Percentiles rank a stretch among this genome's conserved stretches.
These are phyloP conservation scores for Saraca asoca DNA, from an alignment of 331 rosid species.

Conservation along the genomic window DNA sequence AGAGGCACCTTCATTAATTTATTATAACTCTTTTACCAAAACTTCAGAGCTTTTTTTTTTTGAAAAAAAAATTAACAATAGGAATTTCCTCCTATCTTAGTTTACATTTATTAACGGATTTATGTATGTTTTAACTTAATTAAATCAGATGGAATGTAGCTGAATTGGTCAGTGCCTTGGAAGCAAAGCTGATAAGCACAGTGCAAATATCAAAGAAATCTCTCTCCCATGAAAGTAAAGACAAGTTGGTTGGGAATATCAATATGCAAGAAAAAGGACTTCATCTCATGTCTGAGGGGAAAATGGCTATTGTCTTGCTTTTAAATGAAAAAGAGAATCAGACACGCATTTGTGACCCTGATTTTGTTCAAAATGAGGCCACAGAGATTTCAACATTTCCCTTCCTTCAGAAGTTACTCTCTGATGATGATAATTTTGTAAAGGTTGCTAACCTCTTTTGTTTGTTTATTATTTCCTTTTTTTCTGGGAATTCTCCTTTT, in stretches of 20 bases:
- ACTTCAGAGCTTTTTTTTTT: constrained; percentile 9
- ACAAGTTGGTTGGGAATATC: constrained; percentile 44
- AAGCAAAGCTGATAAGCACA: constrained; percentile 44
- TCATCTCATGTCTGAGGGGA: constrained; percentile 64
- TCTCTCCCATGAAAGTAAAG: constrained; percentile 48
- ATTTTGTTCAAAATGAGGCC: constrained; percentile 41
- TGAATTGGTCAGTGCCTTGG: constrained; percentile 52
- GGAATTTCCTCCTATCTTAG: neutral
- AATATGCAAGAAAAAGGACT: constrained; percentile 60
- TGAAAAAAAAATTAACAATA: neutral
- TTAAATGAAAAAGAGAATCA: constrained; percentile 47
- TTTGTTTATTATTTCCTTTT: constrained; percentile 1
- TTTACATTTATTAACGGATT: constrained; percentile 32
- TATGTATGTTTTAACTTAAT: constrained; percentile 34
- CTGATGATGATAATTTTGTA: constrained; percentile 49
- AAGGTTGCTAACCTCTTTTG: constrained; percentile 46
- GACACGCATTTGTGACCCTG: constrained; percentile 35
- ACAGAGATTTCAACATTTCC: constrained; percentile 38
- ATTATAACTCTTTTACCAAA: constrained; percentile 18
- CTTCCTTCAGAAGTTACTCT: constrained; percentile 53
- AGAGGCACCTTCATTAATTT: constrained; percentile 1
- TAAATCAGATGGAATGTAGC: constrained; percentile 64
- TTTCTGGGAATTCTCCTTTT: constrained; percentile 10
- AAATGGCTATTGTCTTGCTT: constrained; percentile 73
- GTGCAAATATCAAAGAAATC: constrained; percentile 54